Conservation (phyloP, 345 rosid species). For the Hibiscus mutabilis region DNA sequence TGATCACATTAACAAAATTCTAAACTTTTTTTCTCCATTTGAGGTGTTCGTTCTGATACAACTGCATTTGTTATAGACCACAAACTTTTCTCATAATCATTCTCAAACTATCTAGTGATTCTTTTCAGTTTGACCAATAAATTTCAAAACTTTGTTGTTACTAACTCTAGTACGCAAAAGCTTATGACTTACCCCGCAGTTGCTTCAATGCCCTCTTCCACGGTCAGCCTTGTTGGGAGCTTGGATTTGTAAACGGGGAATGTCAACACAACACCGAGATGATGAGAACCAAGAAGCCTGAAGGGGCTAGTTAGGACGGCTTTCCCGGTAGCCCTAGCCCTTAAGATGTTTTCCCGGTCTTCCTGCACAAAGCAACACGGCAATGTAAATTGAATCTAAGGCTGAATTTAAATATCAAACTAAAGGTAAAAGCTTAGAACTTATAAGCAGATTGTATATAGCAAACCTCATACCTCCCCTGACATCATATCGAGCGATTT, state of each 20-base stretch:
- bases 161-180: not conserved
- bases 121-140: not conserved
- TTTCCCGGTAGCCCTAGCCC: slow-evolving; percentile 85
- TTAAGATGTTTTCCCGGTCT: slow-evolving; percentile 82
- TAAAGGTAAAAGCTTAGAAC: not conserved
- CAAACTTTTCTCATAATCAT: not conserved
- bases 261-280: slow-evolving; percentile 93
- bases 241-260: slow-evolving; percentile 88
- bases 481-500: slow-evolving; percentile 98
- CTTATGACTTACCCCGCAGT: slow-evolving; percentile 64
- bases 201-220: slow-evolving; percentile 64
- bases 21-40: not conserved
- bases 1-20: not conserved
- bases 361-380: slow-evolving; percentile 41
- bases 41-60: not conserved
- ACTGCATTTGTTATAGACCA: not conserved
- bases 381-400: not conserved
- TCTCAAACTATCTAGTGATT: not conserved
- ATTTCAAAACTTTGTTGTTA: not conserved
- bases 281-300: slow-evolving; percentile 81
- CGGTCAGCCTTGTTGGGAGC: slow-evolving; percentile 60
- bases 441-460: not conserved
- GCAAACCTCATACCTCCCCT: slow-evolving; percentile 57
- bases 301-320: slow-evolving; percentile 94
- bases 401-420: not conserved